phyloP scores from a whole-genome alignment of 192 early-diverging fungal species.

The Gamsiella multidivaricata region DNA sequence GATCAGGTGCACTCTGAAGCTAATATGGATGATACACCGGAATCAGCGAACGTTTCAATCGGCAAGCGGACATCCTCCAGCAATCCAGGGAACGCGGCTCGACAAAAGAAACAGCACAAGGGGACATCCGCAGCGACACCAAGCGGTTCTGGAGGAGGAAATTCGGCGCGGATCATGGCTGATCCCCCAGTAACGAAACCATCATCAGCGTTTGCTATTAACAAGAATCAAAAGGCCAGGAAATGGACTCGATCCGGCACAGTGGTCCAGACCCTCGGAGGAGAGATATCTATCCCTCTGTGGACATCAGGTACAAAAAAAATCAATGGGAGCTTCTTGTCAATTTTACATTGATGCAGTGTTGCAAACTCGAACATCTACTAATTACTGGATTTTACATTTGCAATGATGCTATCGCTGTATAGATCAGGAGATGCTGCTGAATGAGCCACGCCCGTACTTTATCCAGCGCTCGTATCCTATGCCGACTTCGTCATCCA shows the following conservation, averaged over 20 bases:
- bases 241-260: conserved; percentile 34
- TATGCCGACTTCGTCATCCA: conserved; percentile 11
- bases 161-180: neutral
- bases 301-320: conserved; percentile 41
- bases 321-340: too few relatives aligned
- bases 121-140: neutral
- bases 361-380: too few relatives aligned
- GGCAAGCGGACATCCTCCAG: too few relatives aligned
- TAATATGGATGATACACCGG: neutral
- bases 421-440: conserved; percentile 48
- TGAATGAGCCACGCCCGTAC: conserved; percentile 43
- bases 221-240: conserved; percentile 36
- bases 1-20: neutral
- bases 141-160: neutral
- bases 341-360: too few relatives aligned
- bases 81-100: neutral
- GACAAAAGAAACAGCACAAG: neutral
- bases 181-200: neutral
- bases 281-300: conserved; percentile 28
- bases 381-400: too few relatives aligned
- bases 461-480: conserved; percentile 15
- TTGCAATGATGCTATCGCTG: too few relatives aligned
- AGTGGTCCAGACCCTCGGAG: conserved; percentile 37
- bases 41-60: neutral
- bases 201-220: conserved; percentile 28